Evolutionary conservation across 2,329 filamentous ascomycete genomes (phyloP).

Genomic region (Ophiosphaerella korrae): DNA sequence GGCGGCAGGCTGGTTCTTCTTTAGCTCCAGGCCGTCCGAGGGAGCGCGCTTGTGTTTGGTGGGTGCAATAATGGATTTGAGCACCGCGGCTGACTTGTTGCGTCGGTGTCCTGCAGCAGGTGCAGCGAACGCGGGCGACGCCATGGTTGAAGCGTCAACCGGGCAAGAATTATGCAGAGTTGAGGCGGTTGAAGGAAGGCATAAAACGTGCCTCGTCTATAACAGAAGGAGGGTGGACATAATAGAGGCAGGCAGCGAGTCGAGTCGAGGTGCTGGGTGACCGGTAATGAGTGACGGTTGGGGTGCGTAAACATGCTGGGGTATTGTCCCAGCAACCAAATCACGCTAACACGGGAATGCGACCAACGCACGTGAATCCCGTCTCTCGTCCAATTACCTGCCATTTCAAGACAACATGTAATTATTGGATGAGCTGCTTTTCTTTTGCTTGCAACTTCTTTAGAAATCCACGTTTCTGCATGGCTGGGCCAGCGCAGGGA

Average conservation of each 20-base stretch:
- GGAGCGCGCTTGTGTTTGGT: constrained; percentile 57
- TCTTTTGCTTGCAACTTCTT: too few relatives aligned
- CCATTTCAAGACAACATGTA: background rate
- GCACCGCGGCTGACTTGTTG: constrained; percentile 49
- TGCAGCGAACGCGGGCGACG: constrained; percentile 26
- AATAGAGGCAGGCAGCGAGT: constrained; percentile 21
- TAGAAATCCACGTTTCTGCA: background rate
- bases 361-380: constrained; percentile 14
- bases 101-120: constrained; percentile 41
- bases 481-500: background rate
- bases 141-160: constrained; percentile 21
- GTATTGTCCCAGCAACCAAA: constrained; percentile 22
- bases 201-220: constrained; percentile 25
- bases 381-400: background rate
- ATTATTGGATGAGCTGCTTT: too few relatives aligned
- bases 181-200: constrained; percentile 18
- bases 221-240: constrained; percentile 28
- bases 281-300: constrained; percentile 12
- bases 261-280: constrained; percentile 7
- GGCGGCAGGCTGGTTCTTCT: constrained; percentile 27
- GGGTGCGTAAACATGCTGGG: constrained; percentile 20
- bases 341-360: constrained; percentile 16
- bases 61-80: constrained; percentile 60
- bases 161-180: constrained; percentile 7
- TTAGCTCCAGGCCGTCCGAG: constrained; percentile 46